These are phyloP conservation scores for Talaromyces sp. DNA, from an alignment of 2,329 filamentous ascomycete species.

Conservation along the genomic window DNA sequence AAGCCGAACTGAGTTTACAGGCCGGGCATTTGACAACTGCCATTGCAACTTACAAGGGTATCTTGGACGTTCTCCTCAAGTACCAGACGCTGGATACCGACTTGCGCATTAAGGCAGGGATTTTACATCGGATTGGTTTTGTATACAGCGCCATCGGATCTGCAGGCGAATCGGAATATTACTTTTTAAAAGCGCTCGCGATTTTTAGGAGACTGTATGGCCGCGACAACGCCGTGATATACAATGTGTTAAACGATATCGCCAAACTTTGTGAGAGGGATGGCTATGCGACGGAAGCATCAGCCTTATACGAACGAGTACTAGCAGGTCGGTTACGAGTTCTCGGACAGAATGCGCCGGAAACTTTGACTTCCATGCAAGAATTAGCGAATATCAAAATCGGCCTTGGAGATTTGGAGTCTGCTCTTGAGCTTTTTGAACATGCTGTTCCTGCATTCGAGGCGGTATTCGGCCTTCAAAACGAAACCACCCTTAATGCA, in stretches of 20 bases:
- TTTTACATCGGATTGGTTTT: constrained; percentile 22
- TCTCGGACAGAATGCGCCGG: constrained; percentile 23
- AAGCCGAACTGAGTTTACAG: constrained; percentile 20
- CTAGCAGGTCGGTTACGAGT: constrained; percentile 25
- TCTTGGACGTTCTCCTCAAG: constrained; percentile 18
- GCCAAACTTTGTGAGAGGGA: constrained; percentile 23
- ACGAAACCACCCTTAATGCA: constrained; percentile 22
- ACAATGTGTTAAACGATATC: constrained; percentile 22
- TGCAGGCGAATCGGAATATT: constrained; percentile 21
- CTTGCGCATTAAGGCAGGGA: constrained; percentile 17
- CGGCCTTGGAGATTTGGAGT: constrained; percentile 21
- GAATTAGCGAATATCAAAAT: constrained; percentile 23
- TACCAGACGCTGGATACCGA: constrained; percentile 21
- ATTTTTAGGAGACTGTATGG: constrained; percentile 23
- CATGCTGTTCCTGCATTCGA: constrained; percentile 24
- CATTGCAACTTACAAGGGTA: constrained; percentile 20
- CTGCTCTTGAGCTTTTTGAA: constrained; percentile 22
- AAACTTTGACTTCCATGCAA: constrained; percentile 27
- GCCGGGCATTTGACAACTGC: constrained; percentile 18
- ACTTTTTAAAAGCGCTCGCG: constrained; percentile 22
- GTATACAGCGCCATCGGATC: constrained; percentile 20
- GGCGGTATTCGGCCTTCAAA: constrained; percentile 24
- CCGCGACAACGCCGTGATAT: constrained; percentile 24
- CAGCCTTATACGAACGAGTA: constrained; percentile 25
- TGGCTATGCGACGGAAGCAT: constrained; percentile 25